Percentiles rank a stretch among this genome's conserved stretches.
Conservation (phyloP, 306 rosid genomes). For the Macrotyloma uniflorum region DNA sequence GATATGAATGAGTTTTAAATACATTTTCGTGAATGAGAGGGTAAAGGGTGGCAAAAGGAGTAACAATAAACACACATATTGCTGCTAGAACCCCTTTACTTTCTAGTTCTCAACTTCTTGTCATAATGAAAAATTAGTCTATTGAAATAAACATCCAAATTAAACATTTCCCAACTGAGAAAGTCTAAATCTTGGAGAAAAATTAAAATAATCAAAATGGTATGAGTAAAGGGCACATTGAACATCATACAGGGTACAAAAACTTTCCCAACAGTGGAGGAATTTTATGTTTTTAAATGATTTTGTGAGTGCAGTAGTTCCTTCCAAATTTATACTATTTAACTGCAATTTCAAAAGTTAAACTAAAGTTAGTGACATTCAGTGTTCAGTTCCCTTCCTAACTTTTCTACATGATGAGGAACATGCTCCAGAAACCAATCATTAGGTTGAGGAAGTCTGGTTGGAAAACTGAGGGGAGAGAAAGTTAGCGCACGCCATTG, state of each 20-base stretch:
- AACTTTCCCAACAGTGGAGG: background rate
- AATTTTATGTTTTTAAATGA: background rate
- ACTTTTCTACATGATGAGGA: slow-evolving; percentile 25
- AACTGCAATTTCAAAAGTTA: slow-evolving; percentile 1
- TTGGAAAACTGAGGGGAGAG: slow-evolving; percentile 25
- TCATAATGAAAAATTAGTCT: background rate
- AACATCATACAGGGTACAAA: background rate
- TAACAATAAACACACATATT: background rate
- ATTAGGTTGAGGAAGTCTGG: slow-evolving; percentile 27
- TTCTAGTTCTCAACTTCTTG: background rate
- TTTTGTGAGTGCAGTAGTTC: background rate
- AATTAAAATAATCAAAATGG: background rate
- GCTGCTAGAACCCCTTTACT: background rate
- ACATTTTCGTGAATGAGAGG: background rate
- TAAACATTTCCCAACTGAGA: slow-evolving; percentile 23
- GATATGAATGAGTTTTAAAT: too few relatives aligned
- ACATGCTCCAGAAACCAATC: slow-evolving; percentile 40
- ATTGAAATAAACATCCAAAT: background rate
- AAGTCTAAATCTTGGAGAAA: background rate
- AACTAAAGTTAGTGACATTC: slow-evolving; percentile 8
- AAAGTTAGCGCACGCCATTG: slow-evolving; percentile 41
- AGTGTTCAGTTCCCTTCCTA: slow-evolving; percentile 26
- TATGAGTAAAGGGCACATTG: background rate
- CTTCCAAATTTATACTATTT: background rate
- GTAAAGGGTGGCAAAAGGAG: background rate